phyloP scores from a whole-genome alignment of 2,329 filamentous ascomycete genomes.

The Aspergillus floridensis region DNA sequence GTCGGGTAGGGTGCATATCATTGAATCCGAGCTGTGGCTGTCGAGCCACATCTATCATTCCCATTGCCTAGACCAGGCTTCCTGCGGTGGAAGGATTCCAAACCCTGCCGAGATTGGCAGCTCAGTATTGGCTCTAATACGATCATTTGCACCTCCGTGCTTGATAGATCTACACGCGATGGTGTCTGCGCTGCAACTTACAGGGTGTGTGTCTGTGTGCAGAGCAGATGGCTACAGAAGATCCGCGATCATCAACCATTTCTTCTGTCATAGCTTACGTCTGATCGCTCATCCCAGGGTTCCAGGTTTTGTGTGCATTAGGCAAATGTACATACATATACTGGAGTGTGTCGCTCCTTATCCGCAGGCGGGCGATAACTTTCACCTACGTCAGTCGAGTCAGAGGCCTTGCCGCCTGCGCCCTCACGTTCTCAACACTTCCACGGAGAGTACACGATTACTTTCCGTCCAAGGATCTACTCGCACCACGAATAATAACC shows the following conservation, averaged over 20 bases:
- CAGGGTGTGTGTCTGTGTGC: not conserved
- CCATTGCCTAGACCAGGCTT: not conserved
- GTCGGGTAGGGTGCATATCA: not conserved
- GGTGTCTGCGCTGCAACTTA: not conserved
- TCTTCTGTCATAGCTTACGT: not conserved
- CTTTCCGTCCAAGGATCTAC: not conserved
- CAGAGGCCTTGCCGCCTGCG: not conserved
- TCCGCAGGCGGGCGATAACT: no score
- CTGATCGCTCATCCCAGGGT: not conserved
- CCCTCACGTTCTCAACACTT: not conserved
- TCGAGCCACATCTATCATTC: not conserved
- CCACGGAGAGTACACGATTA: not conserved
- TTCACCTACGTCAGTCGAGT: not conserved
- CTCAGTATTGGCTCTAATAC: not conserved
- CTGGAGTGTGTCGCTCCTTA: not conserved
- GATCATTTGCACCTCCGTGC: not conserved
- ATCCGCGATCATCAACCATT: not conserved
- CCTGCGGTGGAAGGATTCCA: not conserved
- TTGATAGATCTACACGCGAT: not conserved
- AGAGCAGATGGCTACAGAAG: not conserved
- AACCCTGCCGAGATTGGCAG: not conserved
- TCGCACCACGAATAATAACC: not conserved
- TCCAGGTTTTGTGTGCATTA: not conserved
- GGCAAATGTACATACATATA: not conserved
- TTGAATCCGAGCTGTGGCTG: not conserved